These are phyloP conservation scores for Mortierella polycephala DNA, from an alignment of 371 early-diverging fungal species.

Conservation along the genomic window DNA sequence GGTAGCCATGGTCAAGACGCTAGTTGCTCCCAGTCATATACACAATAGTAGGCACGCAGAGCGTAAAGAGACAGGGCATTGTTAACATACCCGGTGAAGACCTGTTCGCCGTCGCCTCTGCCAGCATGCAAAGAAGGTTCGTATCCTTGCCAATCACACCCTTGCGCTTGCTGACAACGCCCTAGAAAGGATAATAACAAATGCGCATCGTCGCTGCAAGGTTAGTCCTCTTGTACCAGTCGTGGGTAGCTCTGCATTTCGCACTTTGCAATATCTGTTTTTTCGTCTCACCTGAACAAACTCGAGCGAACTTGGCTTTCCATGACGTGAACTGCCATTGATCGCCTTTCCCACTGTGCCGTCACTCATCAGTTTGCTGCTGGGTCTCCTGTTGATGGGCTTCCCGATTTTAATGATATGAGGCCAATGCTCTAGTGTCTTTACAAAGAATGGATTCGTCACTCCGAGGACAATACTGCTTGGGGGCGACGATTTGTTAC, in stretches of 20 bases:
- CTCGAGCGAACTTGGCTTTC: slow-evolving; percentile 56
- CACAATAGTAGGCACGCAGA: too few species aligned
- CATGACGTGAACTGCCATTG: slow-evolving; percentile 10
- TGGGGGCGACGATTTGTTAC: slow-evolving; percentile 77
- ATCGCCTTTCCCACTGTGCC: slow-evolving; percentile 22
- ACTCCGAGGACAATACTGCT: slow-evolving; percentile 90
- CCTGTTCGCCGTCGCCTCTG: slow-evolving; percentile 74
- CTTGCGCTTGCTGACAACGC: slow-evolving; percentile 82
- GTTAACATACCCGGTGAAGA: slow-evolving; percentile 64
- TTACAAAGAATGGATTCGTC: slow-evolving; percentile 94
- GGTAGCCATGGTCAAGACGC: neutral
- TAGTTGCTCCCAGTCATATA: neutral
- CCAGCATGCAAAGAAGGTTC: slow-evolving; percentile 74
- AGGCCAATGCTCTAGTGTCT: slow-evolving; percentile 93
- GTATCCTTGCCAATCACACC: slow-evolving; percentile 83
- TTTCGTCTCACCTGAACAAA: slow-evolving; percentile 62
- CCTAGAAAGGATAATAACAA: slow-evolving; percentile 42
- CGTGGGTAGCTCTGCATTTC: too few species aligned
- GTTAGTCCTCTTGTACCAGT: neutral
- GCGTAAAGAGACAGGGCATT: neutral
- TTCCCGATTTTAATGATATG: slow-evolving; percentile 83
- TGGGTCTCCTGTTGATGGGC: slow-evolving; percentile 59
- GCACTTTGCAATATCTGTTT: neutral
- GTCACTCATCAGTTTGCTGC: slow-evolving; percentile 50
- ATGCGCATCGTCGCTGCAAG: neutral